A percentile compares a stretch with the other conserved stretches of the same genome.
phyloP scores from a whole-genome alignment of 2,329 filamentous ascomycete genomes.

The Talaromyces sp. region DNA sequence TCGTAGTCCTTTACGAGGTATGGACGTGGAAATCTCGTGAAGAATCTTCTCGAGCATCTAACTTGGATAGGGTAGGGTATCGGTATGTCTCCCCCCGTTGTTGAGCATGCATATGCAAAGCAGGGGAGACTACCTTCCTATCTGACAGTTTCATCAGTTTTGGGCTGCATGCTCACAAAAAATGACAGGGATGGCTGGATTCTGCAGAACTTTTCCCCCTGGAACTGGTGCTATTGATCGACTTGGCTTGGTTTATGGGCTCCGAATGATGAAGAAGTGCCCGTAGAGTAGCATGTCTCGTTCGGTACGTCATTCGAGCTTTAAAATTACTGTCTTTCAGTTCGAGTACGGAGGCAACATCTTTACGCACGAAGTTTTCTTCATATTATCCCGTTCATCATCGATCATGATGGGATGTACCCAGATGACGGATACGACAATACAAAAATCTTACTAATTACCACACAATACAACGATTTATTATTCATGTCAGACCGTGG shows the following conservation, averaged over 20 bases:
- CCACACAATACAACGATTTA: background rate
- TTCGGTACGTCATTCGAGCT: background rate
- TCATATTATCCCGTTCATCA: too few species aligned
- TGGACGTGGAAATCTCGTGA: background rate
- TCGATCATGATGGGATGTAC: background rate
- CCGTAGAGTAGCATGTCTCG: background rate
- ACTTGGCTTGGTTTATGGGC: background rate
- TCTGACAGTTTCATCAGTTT: background rate
- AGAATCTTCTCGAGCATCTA: background rate
- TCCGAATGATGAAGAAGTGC: background rate
- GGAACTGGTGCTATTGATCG: background rate
- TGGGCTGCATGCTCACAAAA: slow-evolving; percentile 1
- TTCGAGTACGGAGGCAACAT: background rate
- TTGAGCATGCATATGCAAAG: slow-evolving; percentile 9
- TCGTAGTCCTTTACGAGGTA: background rate
- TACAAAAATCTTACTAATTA: background rate
- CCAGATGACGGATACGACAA: background rate
- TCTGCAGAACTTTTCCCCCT: slow-evolving; percentile 9
- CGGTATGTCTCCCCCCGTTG: background rate
- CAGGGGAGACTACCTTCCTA: background rate
- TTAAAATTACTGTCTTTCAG: background rate
- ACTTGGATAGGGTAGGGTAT: background rate
- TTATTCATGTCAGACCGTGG: background rate
- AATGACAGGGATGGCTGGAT: slow-evolving; percentile 4
- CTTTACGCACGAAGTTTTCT: background rate